Evolutionary conservation across 2,329 filamentous ascomycete species (phyloP), one percentile per base, ranked within the genome.

Genomic region (Sarocladium brachiariae): DNA sequence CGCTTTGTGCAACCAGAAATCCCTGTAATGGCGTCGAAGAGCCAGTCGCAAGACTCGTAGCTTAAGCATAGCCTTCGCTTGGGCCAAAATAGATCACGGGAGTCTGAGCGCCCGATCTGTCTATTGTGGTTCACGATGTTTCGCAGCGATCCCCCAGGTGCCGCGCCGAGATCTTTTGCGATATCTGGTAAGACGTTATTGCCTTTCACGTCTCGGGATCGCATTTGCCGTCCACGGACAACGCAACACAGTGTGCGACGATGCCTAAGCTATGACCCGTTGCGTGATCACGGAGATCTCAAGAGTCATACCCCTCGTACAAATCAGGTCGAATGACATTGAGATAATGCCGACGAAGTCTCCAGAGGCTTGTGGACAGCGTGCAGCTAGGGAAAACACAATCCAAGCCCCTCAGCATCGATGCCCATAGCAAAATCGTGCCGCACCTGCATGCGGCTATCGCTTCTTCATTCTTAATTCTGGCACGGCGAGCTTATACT

Each of bases 201-300:
- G 21, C 39, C 21, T 45, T 45, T 25, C 39, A 45, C 13, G 39
- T 45, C 23, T 45, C 39, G 39, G 39, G 39, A 45, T 45, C 39
- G 25, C 4, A 21, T 25, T 30, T 45, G 39, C 39, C 39, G 39
- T 39, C 37, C 16, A 45, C 6, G 14, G 21, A 8, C n/a, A 30
- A 6, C 39, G 39, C 39, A 45, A 27, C 39, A 45, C 39, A 45
- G 39, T 45, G 39, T 45, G 39, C 39, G 23, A 25, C 13, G 10
- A 10, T 27, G 21, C 21, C 24, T 4, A 11, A 7, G 39, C 4
- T 14, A 10, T 18, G 23, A 19, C 39, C 35, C 19, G 13, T 27
- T 16, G 39, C 39, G 27, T 45, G 39, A 30, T 19, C 7, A 19
- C 16, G 18, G 21, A 4, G 35, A 21, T 39, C 11, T n/a, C n/a